Evolutionary conservation across 2,329 filamentous ascomycete genomes (phyloP), one percentile per base, ranked within the genome.

Genomic region (Calonectria pseudoturangicola): DNA sequence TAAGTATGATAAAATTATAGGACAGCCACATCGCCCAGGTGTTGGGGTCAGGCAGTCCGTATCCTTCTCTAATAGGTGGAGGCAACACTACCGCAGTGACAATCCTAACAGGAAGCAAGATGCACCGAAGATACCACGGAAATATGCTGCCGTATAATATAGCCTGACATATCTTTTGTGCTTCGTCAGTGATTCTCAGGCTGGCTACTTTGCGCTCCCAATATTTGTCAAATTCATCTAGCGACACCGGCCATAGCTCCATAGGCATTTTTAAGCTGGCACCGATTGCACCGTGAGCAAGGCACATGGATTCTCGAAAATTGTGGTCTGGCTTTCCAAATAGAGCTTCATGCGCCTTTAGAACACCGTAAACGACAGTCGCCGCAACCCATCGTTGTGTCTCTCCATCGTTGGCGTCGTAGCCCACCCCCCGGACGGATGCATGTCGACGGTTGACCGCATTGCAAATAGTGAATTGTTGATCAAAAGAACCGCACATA

Each of bases 211-310:
- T 48, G 45, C n/a, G 45, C 45, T 48, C 9, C 45, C 45, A 48
- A 16, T 48, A 48, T 21, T 12, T 9, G n/a, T 48, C 45, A 25
- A 48, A 48, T 25, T 48, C 45, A 4, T 25, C 45, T n/a, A 48
- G 13, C 45, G 45, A 48, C 2, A 7, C 9, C 6, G 45, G 45
- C 45, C 45, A 48, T n/a, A 48, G 45, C n/a, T 48, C 45, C 8
- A 48, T 10, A 8, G 45, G 45, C 45, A 48, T 48, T 48, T 48
- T 48, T n/a, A 48, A 48, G n/a, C 45, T 48, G 10, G 45, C n/a
- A 16, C 45, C 45, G 4, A 48, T 48, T n/a, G 45, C 45, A 13
- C 16, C 45, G 45, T 48, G 45, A 25, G 45, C 21, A 3, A 9
- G 45, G 13, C n/a, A 48, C 18, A 48, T 13, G n/a, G 45, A 48